These are phyloP conservation scores for Lolium rigidum DNA, from an alignment of 176 grass and related monocot genomes.

Conservation along the genomic window DNA sequence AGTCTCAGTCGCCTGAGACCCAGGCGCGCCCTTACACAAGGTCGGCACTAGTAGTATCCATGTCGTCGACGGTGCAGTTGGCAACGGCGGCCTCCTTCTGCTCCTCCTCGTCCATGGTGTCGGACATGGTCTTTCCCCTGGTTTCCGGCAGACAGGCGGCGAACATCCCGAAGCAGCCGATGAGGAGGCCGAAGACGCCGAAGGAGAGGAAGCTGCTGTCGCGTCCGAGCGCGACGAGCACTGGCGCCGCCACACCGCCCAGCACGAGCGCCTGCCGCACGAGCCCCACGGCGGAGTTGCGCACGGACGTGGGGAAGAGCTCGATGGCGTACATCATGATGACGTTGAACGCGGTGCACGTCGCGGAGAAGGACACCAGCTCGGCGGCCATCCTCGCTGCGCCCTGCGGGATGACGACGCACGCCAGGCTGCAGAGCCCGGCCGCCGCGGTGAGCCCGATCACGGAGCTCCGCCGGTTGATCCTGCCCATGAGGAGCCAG, in stretches of 20 bases:
- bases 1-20: no score
- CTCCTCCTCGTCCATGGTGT: constrained; percentile 97
- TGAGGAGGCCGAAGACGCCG: no score
- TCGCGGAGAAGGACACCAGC: constrained; percentile 69
- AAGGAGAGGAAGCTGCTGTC: no score
- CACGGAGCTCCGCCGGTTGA: neutral
- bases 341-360: constrained; percentile 21
- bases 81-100: constrained; percentile 46
- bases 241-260: no score
- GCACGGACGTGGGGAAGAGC: no score
- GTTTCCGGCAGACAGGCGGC: constrained; percentile 73
- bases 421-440: constrained; percentile 51
- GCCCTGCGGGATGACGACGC: constrained; percentile 42
- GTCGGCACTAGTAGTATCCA: no score
- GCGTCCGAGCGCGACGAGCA: no score
- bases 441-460: constrained; percentile 42
- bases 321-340: no score
- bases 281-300: no score
- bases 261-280: no score
- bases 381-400: constrained; percentile 50
- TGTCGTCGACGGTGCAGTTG: neutral
- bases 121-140: constrained; percentile 65
- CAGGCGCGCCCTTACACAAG: no score
- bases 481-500: constrained; percentile 22
- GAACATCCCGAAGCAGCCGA: constrained; percentile 5